phyloP scores from a whole-genome alignment of 139 green algal genomes.

The Tetraselmis chui region DNA sequence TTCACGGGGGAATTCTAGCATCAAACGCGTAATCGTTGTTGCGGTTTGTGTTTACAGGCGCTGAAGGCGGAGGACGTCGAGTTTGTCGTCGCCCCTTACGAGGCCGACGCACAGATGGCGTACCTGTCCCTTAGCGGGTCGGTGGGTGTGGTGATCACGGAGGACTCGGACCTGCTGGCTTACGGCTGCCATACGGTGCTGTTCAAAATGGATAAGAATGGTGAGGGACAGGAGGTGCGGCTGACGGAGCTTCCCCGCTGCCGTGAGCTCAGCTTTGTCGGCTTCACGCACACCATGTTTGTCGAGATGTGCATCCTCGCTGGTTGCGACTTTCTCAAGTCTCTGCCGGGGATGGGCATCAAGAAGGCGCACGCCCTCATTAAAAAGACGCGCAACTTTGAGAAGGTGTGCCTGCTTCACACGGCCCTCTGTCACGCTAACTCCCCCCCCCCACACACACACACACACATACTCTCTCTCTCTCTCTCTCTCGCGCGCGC shows the following conservation, averaged over 20 bases:
- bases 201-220: slow-evolving; percentile 90
- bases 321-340: slow-evolving; percentile 91
- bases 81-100: slow-evolving; percentile 92
- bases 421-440: not conserved
- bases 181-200: slow-evolving; percentile 87
- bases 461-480: no score
- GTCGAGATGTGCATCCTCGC: slow-evolving; percentile 92
- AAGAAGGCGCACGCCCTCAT: slow-evolving; percentile 85
- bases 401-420: slow-evolving; percentile 43
- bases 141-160: slow-evolving; percentile 86
- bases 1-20: no score
- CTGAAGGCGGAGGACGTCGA: slow-evolving; percentile 55
- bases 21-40: no score
- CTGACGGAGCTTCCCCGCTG: slow-evolving; percentile 48
- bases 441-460: no score
- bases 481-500: no score
- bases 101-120: slow-evolving; percentile 93
- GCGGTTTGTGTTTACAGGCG: slow-evolving; percentile 29
- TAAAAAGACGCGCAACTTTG: slow-evolving; percentile 48
- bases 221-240: slow-evolving; percentile 65
- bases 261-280: slow-evolving; percentile 47
- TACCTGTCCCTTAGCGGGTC: slow-evolving; percentile 66
- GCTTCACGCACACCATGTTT: slow-evolving; percentile 82
- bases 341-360: slow-evolving; percentile 74
- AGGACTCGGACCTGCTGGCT: slow-evolving; percentile 92